Base-by-base conservation (phyloP, 306 rosid species). In the Cucurbita ficifolia region DNA sequence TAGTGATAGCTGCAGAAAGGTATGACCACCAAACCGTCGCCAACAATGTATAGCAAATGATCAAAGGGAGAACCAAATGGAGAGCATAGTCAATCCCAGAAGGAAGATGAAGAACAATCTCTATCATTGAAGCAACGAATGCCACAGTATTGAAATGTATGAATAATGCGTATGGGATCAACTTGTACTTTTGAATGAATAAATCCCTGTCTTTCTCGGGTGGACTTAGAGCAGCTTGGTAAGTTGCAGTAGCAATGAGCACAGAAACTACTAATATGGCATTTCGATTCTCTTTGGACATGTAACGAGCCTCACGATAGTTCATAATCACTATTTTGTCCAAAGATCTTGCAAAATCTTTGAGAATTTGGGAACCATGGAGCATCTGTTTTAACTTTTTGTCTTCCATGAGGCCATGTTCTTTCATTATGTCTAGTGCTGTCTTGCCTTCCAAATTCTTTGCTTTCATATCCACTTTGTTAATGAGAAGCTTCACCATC, bases 401-500 rank as follows among this genome's bases (percentile, higher is more conserved):
- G 75, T 76, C 38, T 70, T 60, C 16, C 29, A 5, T 11, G n/a
- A 36, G 4, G 61, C 1, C 19, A 10, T 21, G 1, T 52, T 50
- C 14, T 36, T 4, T 3, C 17, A 49, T 5, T 24, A 78, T 72
- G 79, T 80, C 84, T 51, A 76, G 36, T 0, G 82, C 84, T 39
- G 86, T 82, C 18, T 2, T 19, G 6, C 40, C 76, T 40, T 40
- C 8, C 45, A 40, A 40, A 40, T 40, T 40, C 74, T 69, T 77
- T 0, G 73, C 75, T 1, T 77, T 83, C 43, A 81, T 22, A 73
- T 79, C 76, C 49, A 62, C 54, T 13, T 51, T 77, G 0, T 75
- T 8, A 2, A 3, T 71, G 14, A 82, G 7, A 76, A 75, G 62
- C 21, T 73, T 76, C 39, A 84, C 82, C 12, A 63, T 76, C 88